These are phyloP conservation scores for Trichosphaerium sp. DNA, from an alignment of 78 protist genomes.

Conservation along the genomic window DNA sequence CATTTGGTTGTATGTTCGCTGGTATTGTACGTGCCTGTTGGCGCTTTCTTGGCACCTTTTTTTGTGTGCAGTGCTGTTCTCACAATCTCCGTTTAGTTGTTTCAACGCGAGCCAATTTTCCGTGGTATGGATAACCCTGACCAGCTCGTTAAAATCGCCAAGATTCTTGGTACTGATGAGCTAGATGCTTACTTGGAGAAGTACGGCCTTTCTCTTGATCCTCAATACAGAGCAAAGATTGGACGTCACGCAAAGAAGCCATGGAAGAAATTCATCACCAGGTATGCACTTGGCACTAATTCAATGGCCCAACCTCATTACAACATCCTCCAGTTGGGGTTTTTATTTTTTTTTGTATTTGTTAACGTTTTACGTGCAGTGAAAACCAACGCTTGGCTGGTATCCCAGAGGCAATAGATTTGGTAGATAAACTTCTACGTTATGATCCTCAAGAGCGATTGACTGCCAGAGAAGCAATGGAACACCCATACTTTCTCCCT, in stretches of 20 bases:
- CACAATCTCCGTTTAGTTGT: constrained; percentile 45
- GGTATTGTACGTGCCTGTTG: constrained; percentile 62
- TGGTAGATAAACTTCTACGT: constrained; percentile 81
- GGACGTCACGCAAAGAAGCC: constrained; percentile 61
- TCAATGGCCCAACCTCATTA: too few species aligned
- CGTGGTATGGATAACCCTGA: constrained; percentile 97
- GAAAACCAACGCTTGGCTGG: constrained; percentile 74
- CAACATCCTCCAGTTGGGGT: neutral
- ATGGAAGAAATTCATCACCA: constrained; percentile 60
- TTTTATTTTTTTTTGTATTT: neutral
- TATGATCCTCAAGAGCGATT: constrained; percentile 79
- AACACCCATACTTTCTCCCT: constrained; percentile 29
- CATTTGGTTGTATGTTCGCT: constrained; percentile 97
- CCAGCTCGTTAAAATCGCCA: constrained; percentile 96
- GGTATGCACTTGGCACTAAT: too few species aligned
- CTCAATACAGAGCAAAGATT: neutral
- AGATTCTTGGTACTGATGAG: constrained; percentile 94
- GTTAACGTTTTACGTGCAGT: constrained; percentile 25
- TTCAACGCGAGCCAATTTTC: constrained; percentile 96
- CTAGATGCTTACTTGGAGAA: constrained; percentile 79
- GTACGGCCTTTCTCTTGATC: constrained; percentile 80
- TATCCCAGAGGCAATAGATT: constrained; percentile 88
- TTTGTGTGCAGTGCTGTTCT: neutral
- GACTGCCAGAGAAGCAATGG: constrained; percentile 51
- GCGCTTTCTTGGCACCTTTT: neutral